phyloP scores from a whole-genome alignment of 225 moss, liverwort and hornwort species.

The Marchantia paleacea region DNA sequence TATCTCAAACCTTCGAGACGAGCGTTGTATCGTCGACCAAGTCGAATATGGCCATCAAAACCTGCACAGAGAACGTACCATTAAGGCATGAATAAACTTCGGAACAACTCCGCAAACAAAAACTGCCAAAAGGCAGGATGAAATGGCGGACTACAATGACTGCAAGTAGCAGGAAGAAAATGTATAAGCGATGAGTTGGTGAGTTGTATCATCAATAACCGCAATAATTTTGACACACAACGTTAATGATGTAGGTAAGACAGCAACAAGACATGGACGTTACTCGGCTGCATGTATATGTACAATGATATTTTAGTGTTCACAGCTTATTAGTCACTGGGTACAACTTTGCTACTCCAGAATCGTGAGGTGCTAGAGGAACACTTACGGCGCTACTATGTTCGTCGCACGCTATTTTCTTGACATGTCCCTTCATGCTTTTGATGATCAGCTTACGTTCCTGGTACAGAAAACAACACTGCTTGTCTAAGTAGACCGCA shows the following conservation, averaged over 20 bases:
- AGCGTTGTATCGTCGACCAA: conserved; percentile 91
- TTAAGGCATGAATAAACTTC: neutral
- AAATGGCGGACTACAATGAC: no score
- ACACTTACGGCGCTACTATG: conserved; percentile 68
- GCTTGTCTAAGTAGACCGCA: neutral
- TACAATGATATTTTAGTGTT: no score
- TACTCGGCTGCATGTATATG: no score
- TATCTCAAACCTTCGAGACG: conserved; percentile 61
- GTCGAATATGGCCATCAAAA: conserved; percentile 78
- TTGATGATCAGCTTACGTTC: conserved; percentile 88
- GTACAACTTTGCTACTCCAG: neutral
- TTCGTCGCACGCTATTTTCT: conserved; percentile 86
- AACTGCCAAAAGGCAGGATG: neutral
- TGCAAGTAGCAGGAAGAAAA: neutral
- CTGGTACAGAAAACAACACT: conserved; percentile 27
- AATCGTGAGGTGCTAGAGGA: neutral
- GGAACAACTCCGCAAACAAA: neutral
- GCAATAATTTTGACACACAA: no score
- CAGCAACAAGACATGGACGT: no score
- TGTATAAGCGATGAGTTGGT: no score
- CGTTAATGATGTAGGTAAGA: no score
- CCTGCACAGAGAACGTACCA: conserved; percentile 42
- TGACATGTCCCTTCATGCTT: conserved; percentile 90
- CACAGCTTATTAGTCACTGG: no score
- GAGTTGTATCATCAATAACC: no score